Evolutionary conservation across 768 basidiomycete genomes (phyloP).

Genomic region (Russula sp.): DNA sequence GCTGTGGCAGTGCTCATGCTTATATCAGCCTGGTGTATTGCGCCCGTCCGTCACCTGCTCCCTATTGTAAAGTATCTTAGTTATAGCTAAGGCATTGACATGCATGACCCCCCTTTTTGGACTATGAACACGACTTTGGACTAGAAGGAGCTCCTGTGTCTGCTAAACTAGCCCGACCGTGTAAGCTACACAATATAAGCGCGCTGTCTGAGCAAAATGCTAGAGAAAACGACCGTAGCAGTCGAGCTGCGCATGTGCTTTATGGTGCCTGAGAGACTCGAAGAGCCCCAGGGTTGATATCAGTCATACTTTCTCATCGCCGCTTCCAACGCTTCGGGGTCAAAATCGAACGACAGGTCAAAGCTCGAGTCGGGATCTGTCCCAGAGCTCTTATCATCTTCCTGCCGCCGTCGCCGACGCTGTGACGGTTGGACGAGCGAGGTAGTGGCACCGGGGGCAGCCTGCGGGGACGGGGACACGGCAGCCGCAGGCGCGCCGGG

Average conservation of each 20-base stretch:
- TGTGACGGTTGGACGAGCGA: neutral
- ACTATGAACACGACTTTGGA: neutral
- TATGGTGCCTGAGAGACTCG: neutral
- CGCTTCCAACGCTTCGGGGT: slow-evolving; percentile 16
- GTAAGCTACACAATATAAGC: neutral
- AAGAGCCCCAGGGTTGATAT: neutral
- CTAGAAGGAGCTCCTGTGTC: neutral
- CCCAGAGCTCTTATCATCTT: neutral
- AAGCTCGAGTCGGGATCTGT: slow-evolving; percentile 19
- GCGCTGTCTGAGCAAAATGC: neutral
- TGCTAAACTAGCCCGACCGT: neutral
- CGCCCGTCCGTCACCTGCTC: neutral
- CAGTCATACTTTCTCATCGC: slow-evolving; percentile 13
- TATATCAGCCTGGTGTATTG: slow-evolving; percentile 10
- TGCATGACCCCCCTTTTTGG: neutral
- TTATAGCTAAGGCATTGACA: slow-evolving; percentile 3
- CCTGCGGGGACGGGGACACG: neutral
- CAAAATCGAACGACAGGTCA: slow-evolving; percentile 18
- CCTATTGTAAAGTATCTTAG: slow-evolving; percentile 21
- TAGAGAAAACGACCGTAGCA: neutral
- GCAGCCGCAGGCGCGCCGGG: neutral
- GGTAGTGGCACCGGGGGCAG: neutral
- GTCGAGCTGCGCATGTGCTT: neutral
- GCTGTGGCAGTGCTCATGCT: slow-evolving; percentile 8
- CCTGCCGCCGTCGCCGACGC: neutral